Base-by-base conservation (phyloP, 306 rosid genomes). In the Ormosia emarginata region DNA sequence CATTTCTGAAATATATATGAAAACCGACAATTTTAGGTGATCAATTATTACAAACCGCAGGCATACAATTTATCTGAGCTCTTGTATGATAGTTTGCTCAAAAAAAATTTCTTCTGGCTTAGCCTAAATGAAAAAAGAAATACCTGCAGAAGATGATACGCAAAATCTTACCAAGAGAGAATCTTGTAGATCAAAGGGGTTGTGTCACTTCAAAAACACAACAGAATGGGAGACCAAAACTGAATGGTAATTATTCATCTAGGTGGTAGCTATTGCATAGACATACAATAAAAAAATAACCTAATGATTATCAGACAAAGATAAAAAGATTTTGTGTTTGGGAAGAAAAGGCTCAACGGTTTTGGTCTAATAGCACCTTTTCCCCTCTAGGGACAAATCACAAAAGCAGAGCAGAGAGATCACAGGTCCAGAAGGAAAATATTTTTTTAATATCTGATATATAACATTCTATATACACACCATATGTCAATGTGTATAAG, bases 11-110 rank as follows among this genome's bases (percentile, higher is more conserved):
- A 65, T 65, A 65, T 36, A 75, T 67, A 65, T 70, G 81, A 84
- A 82, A 68, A 40, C 77, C 59, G 83, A 86, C 92, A 86, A 86
- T 74, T 56, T 79, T 39, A 74, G 72, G 57, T 74, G 67, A 81
- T 65, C 61, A 62, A 81, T 85, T 71, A 75, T 30, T 61, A 62
- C 86, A 70, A 82, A 58, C 1, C 13, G 49, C 59, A 69, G 8
- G 77, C 52, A 5, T 52, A 47, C 64, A 34, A 34, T 71, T 83
- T 1, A 78, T 71, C 58, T 49, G 4, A 70, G 18, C 30, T 69
- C 74, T 58, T 62, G 62, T 76, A 9, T 29, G 29, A 57, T 36
- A 56, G 79, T 29, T 75, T 53, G 17, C 41, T 55, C 5, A 11
- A 58, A 58, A 61, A 14, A 32, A 34, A 49, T 78, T 78, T 37